phyloP scores from a whole-genome alignment of 441 rosid species.

The Rhodomyrtus psidioides region DNA sequence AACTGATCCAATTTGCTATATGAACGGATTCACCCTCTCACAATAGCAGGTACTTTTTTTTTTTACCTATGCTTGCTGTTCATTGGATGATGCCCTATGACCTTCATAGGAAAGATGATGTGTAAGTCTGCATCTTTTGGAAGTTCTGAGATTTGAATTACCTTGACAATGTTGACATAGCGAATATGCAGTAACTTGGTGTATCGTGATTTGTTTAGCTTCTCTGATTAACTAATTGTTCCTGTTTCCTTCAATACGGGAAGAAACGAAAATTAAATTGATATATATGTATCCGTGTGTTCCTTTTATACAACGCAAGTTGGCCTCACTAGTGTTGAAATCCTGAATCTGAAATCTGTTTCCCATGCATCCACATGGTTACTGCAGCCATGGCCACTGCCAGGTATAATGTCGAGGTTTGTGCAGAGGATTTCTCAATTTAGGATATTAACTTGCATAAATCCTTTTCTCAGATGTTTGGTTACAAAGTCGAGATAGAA shows the following conservation, averaged over 20 bases:
- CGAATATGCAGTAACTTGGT: not conserved
- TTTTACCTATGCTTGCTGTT: not conserved
- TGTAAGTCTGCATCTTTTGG: not conserved
- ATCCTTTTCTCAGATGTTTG: constrained; percentile 5
- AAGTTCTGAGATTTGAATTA: not conserved
- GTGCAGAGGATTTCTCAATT: not conserved
- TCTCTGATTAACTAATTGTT: not conserved
- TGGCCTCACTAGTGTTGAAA: not conserved
- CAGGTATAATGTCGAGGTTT: not conserved
- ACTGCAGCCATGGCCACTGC: not conserved
- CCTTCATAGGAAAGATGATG: not conserved
- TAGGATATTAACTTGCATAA: not conserved
- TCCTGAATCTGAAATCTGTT: not conserved
- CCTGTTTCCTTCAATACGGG: not conserved
- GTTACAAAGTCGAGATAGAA: constrained; percentile 11
- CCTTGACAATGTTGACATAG: not conserved
- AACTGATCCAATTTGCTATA: not conserved
- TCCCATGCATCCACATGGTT: not conserved
- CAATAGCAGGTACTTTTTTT: not conserved
- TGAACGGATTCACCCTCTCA: not conserved
- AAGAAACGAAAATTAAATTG: not conserved
- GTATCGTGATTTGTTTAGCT: not conserved
- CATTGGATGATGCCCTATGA: not conserved
- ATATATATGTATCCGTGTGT: not conserved
- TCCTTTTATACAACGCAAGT: not conserved